These are phyloP conservation scores for Fusarium liriodendri DNA, from an alignment of 2,329 filamentous ascomycete genomes.

Conservation along the genomic window DNA sequence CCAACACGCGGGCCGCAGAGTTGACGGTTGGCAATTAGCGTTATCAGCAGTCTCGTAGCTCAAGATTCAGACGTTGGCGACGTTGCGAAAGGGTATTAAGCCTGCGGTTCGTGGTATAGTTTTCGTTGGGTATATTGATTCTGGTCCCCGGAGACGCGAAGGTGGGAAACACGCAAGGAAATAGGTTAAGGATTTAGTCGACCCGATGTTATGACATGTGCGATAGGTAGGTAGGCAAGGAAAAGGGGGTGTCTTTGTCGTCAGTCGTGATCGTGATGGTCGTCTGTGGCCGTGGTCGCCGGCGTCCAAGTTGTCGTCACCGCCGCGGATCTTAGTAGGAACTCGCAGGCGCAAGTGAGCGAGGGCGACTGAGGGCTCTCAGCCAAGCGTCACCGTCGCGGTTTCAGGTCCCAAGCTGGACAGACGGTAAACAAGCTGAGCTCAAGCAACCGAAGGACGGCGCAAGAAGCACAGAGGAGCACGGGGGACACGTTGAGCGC, in stretches of 20 bases:
- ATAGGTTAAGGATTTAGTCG: conserved; percentile 10
- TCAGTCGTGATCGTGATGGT: conserved; percentile 17
- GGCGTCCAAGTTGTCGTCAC: conserved; percentile 24
- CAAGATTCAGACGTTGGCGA: neutral
- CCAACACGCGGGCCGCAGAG: conserved; percentile 13
- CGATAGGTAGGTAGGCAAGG: conserved; percentile 10
- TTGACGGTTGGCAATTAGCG: conserved; percentile 14
- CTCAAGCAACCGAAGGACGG: conserved; percentile 33
- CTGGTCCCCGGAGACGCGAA: conserved; percentile 12
- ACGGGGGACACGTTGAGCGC: conserved; percentile 39
- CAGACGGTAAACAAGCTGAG: conserved; percentile 25
- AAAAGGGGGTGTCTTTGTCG: conserved; percentile 13
- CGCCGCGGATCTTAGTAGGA: conserved; percentile 19
- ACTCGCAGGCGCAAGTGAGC: conserved; percentile 31
- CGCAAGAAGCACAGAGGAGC: conserved; percentile 32
- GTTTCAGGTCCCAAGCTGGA: conserved; percentile 24
- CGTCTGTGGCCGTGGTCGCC: conserved; percentile 15
- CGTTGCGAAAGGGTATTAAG: conserved; percentile 3
- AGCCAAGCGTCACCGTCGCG: conserved; percentile 34
- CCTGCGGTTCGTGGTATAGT: conserved; percentile 20
- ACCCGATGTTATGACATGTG: conserved; percentile 3
- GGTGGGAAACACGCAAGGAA: conserved; percentile 20
- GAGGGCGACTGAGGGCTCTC: conserved; percentile 18
- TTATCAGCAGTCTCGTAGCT: conserved; percentile 13
- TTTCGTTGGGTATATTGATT: conserved; percentile 16